Conservation (phyloP, 1,284 basidiomycete species). For the Apiotrichum domesticum region DNA sequence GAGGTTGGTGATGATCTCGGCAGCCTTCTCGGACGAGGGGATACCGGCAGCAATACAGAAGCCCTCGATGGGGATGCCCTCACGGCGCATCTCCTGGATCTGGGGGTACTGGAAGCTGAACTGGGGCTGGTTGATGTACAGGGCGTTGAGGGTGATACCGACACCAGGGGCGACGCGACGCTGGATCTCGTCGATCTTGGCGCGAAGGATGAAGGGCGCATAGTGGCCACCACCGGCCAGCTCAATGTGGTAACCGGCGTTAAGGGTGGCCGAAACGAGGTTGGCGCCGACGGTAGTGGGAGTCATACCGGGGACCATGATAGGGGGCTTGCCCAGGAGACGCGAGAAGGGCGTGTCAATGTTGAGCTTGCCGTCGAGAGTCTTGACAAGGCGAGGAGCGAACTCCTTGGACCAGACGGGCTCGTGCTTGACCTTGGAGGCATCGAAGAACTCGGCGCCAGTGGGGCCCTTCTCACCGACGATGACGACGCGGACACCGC, state of each 20-base stretch:
- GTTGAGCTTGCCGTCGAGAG: conserved; percentile 80
- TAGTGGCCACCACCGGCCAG: conserved; percentile 97
- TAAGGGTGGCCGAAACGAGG: conserved; percentile 83
- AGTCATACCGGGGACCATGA: conserved; percentile 99
- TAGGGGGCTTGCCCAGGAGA: conserved; percentile 86
- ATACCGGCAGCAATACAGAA: conserved; percentile 97
- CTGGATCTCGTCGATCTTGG: conserved; percentile 86
- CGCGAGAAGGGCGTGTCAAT: conserved; percentile 96
- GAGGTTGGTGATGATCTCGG: conserved; percentile 79
- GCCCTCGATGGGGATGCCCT: conserved; percentile 92
- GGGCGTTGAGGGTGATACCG: conserved; percentile 86
- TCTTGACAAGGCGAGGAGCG: conserved; percentile 78
- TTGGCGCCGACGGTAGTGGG: conserved; percentile 88
- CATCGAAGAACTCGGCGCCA: conserved; percentile 75
- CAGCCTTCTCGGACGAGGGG: conserved; percentile 85
- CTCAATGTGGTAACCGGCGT: conserved; percentile 93
- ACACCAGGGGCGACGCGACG: conserved; percentile 73
- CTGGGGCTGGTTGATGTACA: conserved; percentile 98
- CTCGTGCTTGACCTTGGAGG: conserved; percentile 64
- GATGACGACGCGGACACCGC: conserved; percentile 82
- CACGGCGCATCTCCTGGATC: conserved; percentile 94
- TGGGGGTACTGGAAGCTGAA: conserved; percentile 95
- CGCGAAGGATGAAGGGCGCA: conserved; percentile 76
- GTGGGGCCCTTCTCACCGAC: conserved; percentile 79
- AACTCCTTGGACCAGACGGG: conserved; percentile 88